These are phyloP conservation scores for Citrus glauca DNA, from an alignment of 345 rosid genomes.

Conservation along the genomic window DNA sequence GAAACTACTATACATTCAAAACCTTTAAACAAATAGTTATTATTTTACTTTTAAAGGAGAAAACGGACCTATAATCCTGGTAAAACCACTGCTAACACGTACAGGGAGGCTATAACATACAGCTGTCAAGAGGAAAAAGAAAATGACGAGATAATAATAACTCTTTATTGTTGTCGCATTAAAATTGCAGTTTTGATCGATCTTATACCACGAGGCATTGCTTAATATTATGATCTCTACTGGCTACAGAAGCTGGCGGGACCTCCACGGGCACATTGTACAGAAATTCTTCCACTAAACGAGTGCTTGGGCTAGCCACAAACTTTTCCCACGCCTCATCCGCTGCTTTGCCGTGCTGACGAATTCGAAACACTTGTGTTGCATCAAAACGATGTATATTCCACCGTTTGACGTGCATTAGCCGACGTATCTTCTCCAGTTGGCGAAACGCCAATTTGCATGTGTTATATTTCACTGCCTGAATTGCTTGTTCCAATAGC, in stretches of 20 bases:
- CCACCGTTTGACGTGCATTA: constrained; percentile 57
- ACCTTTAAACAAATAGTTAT: too few species aligned
- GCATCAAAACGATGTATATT: constrained; percentile 63
- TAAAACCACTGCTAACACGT: too few species aligned
- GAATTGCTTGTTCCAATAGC: constrained; percentile 46
- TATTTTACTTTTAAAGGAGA: too few species aligned
- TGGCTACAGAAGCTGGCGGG: constrained; percentile 4
- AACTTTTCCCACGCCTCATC: constrained; percentile 65
- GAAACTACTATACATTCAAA: too few species aligned
- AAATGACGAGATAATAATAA: background rate
- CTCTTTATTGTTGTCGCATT: background rate
- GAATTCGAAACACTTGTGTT: constrained; percentile 42
- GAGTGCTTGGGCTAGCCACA: constrained; percentile 51
- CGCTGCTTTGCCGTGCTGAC: constrained; percentile 29
- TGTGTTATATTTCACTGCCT: constrained; percentile 51
- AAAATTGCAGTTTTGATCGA: background rate
- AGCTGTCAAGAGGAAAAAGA: background rate
- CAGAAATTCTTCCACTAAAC: constrained; percentile 57
- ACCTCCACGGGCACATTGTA: constrained; percentile 5
- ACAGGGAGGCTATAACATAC: too few species aligned
- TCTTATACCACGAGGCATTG: constrained; percentile 38
- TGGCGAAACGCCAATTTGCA: constrained; percentile 54
- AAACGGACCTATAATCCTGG: too few species aligned
- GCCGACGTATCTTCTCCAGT: constrained; percentile 52
- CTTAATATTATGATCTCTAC: constrained; percentile 21